Conservation (phyloP, 371 early-diverging fungal species). For the Catenaria anguillulae region DNA sequence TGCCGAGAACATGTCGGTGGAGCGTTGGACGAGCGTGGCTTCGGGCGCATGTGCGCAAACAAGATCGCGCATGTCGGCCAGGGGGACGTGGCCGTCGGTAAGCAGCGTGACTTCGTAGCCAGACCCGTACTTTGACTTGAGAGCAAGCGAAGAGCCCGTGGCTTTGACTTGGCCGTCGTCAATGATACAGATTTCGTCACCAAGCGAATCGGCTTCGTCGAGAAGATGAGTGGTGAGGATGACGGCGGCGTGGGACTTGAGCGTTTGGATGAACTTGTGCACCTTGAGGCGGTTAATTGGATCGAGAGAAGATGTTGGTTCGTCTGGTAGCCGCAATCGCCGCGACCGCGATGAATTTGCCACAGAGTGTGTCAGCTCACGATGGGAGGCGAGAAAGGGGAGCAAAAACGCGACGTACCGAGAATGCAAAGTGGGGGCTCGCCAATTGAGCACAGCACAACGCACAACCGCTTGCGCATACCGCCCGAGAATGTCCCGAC, state of each 20-base stretch:
- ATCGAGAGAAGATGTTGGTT: slow-evolving; percentile 21
- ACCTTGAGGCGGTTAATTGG: slow-evolving; percentile 18
- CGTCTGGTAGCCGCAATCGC: no score
- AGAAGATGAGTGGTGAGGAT: slow-evolving; percentile 26
- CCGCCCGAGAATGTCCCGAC: slow-evolving; percentile 7
- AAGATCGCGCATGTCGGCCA: neutral
- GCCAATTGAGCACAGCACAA: slow-evolving; percentile 7
- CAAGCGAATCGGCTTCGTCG: slow-evolving; percentile 25
- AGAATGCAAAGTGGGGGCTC: neutral
- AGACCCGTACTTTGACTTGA: slow-evolving; percentile 26
- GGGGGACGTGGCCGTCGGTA: neutral
- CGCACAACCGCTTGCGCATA: slow-evolving; percentile 4
- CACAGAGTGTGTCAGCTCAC: no score
- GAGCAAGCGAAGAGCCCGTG: slow-evolving; percentile 22
- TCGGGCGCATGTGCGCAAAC: neutral
- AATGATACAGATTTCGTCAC: slow-evolving; percentile 15
- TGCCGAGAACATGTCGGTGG: neutral
- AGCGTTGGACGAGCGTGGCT: neutral
- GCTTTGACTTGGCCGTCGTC: slow-evolving; percentile 11
- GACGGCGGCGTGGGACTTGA: slow-evolving; percentile 13
- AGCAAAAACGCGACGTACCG: no score
- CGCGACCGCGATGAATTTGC: no score
- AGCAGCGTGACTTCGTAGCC: slow-evolving; percentile 17
- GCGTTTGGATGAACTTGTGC: slow-evolving; percentile 15
- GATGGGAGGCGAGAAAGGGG: no score